phyloP scores from a whole-genome alignment of 1,284 basidiomycete species.

The Stereum hirsutum region DNA sequence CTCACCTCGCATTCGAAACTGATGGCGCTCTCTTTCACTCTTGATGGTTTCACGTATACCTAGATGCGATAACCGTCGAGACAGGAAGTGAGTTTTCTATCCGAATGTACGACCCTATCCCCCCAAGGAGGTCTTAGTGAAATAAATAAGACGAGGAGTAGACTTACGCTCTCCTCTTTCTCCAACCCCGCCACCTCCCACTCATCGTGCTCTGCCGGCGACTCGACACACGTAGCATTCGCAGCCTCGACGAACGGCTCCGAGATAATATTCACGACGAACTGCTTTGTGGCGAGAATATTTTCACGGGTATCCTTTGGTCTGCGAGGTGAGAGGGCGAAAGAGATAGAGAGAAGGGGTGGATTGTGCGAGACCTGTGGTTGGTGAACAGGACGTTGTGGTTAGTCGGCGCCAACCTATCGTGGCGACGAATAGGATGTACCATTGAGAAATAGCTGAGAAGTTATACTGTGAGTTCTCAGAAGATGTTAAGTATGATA shows the following conservation, averaged over 20 bases:
- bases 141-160: too few relatives aligned
- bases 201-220: slow-evolving; percentile 53
- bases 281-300: slow-evolving; percentile 54
- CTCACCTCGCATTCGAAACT: slow-evolving; percentile 73
- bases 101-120: too few relatives aligned
- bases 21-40: slow-evolving; percentile 65
- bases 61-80: slow-evolving; percentile 1
- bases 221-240: slow-evolving; percentile 55
- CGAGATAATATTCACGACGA: slow-evolving; percentile 64
- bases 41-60: slow-evolving; percentile 45
- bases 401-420: too few relatives aligned
- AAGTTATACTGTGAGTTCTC: too few relatives aligned
- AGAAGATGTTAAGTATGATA: too few relatives aligned
- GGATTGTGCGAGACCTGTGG: slow-evolving; percentile 55
- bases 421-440: too few relatives aligned
- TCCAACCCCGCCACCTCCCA: slow-evolving; percentile 67
- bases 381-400: too few relatives aligned
- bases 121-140: too few relatives aligned
- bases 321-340: slow-evolving; percentile 24
- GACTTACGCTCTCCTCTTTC: slow-evolving; percentile 42
- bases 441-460: too few relatives aligned
- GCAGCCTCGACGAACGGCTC: slow-evolving; percentile 64
- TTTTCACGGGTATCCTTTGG: slow-evolving; percentile 59
- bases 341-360: slow-evolving; percentile 55
- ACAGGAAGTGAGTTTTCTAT: too few relatives aligned